phyloP scores from a whole-genome alignment of 2,329 filamentous ascomycete species.

The Exophiala spinifera region DNA sequence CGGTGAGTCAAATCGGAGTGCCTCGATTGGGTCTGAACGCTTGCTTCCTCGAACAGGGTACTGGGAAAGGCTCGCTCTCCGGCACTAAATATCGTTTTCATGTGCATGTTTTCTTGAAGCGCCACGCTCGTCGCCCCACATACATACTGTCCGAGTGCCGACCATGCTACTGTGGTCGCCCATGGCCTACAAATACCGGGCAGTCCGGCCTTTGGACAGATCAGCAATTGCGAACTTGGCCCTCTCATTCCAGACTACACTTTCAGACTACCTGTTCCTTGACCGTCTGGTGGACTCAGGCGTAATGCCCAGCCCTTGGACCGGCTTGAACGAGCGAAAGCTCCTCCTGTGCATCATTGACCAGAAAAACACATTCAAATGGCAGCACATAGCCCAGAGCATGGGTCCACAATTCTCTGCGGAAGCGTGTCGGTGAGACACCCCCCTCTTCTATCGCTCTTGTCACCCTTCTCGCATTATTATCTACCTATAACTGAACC shows the following conservation, averaged over 20 bases:
- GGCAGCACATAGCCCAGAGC: conserved; percentile 15
- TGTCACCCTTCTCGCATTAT: neutral
- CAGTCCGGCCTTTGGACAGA: neutral
- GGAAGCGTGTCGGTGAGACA: conserved; percentile 26
- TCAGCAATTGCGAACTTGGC: neutral
- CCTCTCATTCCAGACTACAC: neutral
- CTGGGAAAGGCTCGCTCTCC: conserved; percentile 14
- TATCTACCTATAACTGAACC: conserved; percentile 6
- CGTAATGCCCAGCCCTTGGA: conserved; percentile 17
- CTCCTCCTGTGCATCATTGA: conserved; percentile 25
- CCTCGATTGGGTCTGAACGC: neutral
- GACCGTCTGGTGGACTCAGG: neutral
- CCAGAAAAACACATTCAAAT: conserved; percentile 18
- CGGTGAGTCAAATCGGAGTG: neutral
- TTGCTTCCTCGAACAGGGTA: neutral
- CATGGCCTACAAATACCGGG: conserved; percentile 4
- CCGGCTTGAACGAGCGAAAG: conserved; percentile 16
- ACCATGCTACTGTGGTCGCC: neutral
- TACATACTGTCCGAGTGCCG: neutral
- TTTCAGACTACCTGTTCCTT: neutral
- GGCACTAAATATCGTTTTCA: neutral
- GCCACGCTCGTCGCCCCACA: neutral
- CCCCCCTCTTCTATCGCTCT: neutral
- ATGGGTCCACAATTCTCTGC: conserved; percentile 23
- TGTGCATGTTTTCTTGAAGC: neutral